phyloP scores from a whole-genome alignment of 2,329 filamentous ascomycete genomes.

The Monilinia vaccinii-corymbosi region DNA sequence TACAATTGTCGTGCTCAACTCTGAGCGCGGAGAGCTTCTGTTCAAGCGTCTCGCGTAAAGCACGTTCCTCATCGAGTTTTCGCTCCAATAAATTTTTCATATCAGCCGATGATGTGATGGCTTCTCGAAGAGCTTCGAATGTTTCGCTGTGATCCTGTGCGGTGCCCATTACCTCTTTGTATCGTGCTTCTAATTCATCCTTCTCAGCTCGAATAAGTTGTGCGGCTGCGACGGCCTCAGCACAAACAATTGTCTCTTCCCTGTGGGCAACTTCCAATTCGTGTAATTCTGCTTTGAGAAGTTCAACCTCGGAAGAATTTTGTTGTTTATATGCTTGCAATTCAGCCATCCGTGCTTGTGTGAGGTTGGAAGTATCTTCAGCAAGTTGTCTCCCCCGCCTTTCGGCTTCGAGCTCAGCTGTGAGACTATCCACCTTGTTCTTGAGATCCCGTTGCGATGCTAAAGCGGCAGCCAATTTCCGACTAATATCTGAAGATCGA shows the following conservation, averaged over 20 bases:
- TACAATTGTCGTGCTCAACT: conserved; percentile 73
- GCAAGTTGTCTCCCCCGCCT: conserved; percentile 72
- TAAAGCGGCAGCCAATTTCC: conserved; percentile 74
- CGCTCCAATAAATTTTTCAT: conserved; percentile 69
- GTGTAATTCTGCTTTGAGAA: conserved; percentile 76
- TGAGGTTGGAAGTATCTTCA: conserved; percentile 76
- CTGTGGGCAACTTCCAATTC: conserved; percentile 66
- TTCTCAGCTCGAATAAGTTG: conserved; percentile 81
- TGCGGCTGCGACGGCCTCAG: conserved; percentile 66
- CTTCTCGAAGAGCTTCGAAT: conserved; percentile 66
- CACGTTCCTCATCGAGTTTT: conserved; percentile 74
- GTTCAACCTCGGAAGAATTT: conserved; percentile 76
- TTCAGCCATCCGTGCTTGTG: conserved; percentile 74
- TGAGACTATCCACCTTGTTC: conserved; percentile 60
- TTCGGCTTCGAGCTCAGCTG: conserved; percentile 69
- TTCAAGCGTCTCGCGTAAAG: conserved; percentile 66
- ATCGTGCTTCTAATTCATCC: conserved; percentile 60
- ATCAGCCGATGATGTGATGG: conserved; percentile 68
- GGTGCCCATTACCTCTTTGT: conserved; percentile 56
- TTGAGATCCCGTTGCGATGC: conserved; percentile 74
- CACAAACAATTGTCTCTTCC: conserved; percentile 68
- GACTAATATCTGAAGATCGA: conserved; percentile 64
- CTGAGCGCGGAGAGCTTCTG: conserved; percentile 67
- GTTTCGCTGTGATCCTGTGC: conserved; percentile 62
- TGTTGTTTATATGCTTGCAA: conserved; percentile 78